These are phyloP conservation scores for Calocera cornea DNA, from an alignment of 768 basidiomycete genomes.

Conservation along the genomic window DNA sequence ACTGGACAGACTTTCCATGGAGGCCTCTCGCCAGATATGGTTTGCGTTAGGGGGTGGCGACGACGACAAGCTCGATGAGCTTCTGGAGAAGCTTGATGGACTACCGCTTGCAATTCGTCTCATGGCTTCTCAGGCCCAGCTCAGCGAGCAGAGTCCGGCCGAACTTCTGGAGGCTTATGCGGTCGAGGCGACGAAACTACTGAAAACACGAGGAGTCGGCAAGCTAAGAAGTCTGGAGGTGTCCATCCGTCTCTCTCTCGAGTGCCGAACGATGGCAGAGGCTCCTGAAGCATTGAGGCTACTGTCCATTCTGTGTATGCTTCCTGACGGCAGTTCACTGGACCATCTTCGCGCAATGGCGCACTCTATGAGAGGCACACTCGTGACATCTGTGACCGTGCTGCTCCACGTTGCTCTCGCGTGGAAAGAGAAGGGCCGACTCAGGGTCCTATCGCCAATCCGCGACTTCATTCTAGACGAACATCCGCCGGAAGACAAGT, in stretches of 20 bases:
- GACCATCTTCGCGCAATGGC: neutral
- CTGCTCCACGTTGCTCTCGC: neutral
- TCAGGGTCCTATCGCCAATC: no score
- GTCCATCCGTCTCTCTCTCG: conserved; percentile 18
- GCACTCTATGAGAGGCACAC: no score
- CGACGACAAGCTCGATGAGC: conserved; percentile 3
- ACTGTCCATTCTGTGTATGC: conserved; percentile 18
- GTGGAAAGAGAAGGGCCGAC: no score
- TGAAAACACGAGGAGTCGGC: neutral
- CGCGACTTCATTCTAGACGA: no score
- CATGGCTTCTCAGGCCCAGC: neutral
- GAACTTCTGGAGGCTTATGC: neutral
- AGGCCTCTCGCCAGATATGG: conserved; percentile 18
- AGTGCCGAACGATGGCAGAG: conserved; percentile 14
- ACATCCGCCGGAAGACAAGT: no score
- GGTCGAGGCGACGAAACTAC: neutral
- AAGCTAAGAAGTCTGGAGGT: conserved; percentile 16
- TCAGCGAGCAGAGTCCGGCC: neutral
- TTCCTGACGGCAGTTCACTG: conserved; percentile 19
- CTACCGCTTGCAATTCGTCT: neutral
- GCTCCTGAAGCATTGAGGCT: conserved; percentile 17
- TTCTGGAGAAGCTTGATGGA: neutral
- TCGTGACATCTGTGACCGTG: neutral
- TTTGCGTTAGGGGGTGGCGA: conserved; percentile 15
- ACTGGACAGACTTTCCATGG: conserved; percentile 8